phyloP scores from a whole-genome alignment of 75 land plant genomes.

The Pinus taeda region DNA sequence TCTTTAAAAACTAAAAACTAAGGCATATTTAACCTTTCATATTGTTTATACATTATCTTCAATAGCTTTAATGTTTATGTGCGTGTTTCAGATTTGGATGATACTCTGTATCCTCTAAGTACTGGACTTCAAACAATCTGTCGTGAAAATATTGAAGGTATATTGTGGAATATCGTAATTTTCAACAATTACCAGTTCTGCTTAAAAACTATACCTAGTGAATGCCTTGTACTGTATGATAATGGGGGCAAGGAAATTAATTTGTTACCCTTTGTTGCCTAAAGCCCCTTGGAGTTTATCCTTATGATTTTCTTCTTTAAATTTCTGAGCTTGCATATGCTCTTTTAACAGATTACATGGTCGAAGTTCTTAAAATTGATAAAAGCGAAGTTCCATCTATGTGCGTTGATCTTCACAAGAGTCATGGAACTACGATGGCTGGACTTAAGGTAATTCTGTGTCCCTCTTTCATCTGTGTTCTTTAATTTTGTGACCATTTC shows the following conservation, averaged over 20 bases:
- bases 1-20: no score
- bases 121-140: constrained; percentile 10
- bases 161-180: neutral
- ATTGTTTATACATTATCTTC: neutral
- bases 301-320: neutral
- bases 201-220: neutral
- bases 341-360: constrained; percentile 61
- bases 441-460: constrained; percentile 60
- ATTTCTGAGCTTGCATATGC: neutral
- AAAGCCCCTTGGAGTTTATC: neutral
- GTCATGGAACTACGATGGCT: constrained; percentile 83
- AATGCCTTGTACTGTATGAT: neutral
- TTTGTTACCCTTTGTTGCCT: neutral
- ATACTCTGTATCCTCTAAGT: constrained; percentile 32
- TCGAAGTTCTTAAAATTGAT: constrained; percentile 56
- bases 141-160: constrained; percentile 22
- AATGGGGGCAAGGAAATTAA: neutral
- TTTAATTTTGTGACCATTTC: no score
- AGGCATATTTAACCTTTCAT: neutral
- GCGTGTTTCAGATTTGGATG: constrained; percentile 24
- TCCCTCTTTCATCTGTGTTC: neutral
- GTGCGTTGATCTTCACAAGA: constrained; percentile 69
- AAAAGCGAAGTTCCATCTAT: constrained; percentile 52
- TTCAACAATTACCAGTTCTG: neutral
- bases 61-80: neutral